Base-by-base conservation (phyloP, 768 basidiomycete species). In the Daedaleopsis nitida region DNA sequence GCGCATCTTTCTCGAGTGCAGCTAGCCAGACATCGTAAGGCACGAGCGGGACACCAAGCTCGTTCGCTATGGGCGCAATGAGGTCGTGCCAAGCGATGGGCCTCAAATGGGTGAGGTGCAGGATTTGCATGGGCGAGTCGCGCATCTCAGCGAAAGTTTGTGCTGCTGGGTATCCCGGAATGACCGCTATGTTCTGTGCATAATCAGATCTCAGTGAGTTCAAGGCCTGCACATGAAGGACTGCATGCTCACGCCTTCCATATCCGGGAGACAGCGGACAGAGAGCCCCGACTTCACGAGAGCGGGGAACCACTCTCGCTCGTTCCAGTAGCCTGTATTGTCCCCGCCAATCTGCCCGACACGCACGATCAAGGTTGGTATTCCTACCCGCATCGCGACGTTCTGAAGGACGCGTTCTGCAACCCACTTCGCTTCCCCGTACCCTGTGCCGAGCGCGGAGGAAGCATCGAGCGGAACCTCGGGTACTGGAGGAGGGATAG, bases 271-370 rank as follows among this genome's bases (percentile, higher is more conserved):
- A 53, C 70, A 75, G 7, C 66, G 58, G 7, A 78, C 53, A 7
- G 65, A 49, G 16, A 65, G 49, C 9, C 74, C 74, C 2, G 54
- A 55, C 39, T 71, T 70, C 4, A 80, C 67, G 14, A 82, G 62
- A 37, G 69, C 65, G 0, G 81, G 80, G 27, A 81, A 68, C 81
- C 81, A 83, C 57, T 83, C 81, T 3, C 59, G 62, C 10, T 69
- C 60, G 58, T 75, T 79, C 81, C 81, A 83, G 17, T 65, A 64
- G 0, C 81, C 80, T 55, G 76, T 77, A 6, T 45, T 23, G 12
- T 69, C 72, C 3, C 81, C 81, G 24, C 71, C 70, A 1, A 82
- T 64, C 68, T 82, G 81, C 1, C 80, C 82, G n/a, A 80, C 69
- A 5, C 81, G 76, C 1, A 81, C 74, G 10, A 77, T 71, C 16